phyloP scores from a whole-genome alignment of 495 filamentous ascomycete species.

The Penicillium diatomitis region DNA sequence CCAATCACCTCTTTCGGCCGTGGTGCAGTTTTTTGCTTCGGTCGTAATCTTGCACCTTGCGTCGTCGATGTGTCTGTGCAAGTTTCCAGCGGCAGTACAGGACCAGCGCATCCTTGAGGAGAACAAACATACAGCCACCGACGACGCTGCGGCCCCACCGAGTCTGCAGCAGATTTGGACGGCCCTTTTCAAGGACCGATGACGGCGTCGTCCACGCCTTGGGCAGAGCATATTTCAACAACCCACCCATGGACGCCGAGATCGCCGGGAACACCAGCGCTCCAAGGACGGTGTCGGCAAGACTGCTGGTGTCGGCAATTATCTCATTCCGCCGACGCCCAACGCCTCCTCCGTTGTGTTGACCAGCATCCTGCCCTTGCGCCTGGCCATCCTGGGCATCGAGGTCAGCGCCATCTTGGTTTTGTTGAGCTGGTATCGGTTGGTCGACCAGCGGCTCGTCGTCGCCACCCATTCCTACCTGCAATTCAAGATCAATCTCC shows the following conservation, averaged over 20 bases:
- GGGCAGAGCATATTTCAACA: constrained; percentile 55
- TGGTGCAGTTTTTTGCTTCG: constrained; percentile 26
- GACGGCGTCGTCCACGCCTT: constrained; percentile 49
- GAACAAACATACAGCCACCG: constrained; percentile 71
- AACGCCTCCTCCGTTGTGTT: constrained; percentile 19
- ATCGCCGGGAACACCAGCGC: constrained; percentile 55
- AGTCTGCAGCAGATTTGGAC: constrained; percentile 57
- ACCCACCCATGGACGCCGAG: constrained; percentile 56
- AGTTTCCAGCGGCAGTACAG: constrained; percentile 67
- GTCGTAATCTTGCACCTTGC: constrained; percentile 61
- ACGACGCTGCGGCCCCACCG: constrained; percentile 72
- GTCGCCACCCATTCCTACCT: constrained; percentile 34
- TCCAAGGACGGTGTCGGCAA: constrained; percentile 50
- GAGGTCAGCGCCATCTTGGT: constrained; percentile 13
- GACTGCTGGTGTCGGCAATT: constrained; percentile 39
- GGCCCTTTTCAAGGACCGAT: constrained; percentile 26
- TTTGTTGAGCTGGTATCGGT: constrained; percentile 10
- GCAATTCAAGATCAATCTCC: constrained; percentile 36
- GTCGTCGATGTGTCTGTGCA: constrained; percentile 56
- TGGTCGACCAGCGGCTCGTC: constrained; percentile 14
- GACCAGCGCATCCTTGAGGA: constrained; percentile 64
- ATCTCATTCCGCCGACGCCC: constrained; percentile 37
- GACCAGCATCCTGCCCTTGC: constrained; percentile 14
- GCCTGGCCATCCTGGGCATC: constrained; percentile 18
- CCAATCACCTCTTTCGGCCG: constrained; percentile 9